A percentile compares a stretch with the other conserved stretches of the same genome.
Evolutionary conservation across 495 filamentous ascomycete species (phyloP).

Genomic region (Hypomontagnella monticulosa): DNA sequence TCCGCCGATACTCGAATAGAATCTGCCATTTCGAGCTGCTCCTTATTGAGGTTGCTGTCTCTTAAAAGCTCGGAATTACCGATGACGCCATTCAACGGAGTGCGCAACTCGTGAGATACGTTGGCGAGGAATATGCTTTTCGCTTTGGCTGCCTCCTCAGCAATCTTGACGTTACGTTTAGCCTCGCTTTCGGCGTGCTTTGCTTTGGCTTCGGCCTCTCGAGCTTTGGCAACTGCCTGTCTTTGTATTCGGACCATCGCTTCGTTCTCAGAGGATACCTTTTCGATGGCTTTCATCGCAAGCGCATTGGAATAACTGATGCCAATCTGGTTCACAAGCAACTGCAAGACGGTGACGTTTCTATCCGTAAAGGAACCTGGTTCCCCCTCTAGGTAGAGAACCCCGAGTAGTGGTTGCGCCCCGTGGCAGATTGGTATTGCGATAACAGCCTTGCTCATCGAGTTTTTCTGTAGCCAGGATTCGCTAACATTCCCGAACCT

Average conservation of each 20-base stretch:
- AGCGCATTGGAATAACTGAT: slow-evolving; percentile 90
- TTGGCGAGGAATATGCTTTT: slow-evolving; percentile 95
- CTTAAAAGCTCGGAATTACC: slow-evolving; percentile 89
- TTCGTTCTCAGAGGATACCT: slow-evolving; percentile 80
- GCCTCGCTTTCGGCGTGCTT: slow-evolving; percentile 84
- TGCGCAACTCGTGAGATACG: slow-evolving; percentile 86
- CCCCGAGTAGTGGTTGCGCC: slow-evolving; percentile 76
- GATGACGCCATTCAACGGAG: slow-evolving; percentile 89
- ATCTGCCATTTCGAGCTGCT: slow-evolving; percentile 92
- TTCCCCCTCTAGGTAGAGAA: slow-evolving; percentile 86
- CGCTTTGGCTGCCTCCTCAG: slow-evolving; percentile 89
- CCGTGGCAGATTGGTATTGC: slow-evolving; percentile 86
- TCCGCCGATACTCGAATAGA: slow-evolving; percentile 91
- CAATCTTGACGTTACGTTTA: slow-evolving; percentile 85
- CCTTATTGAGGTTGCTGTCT: slow-evolving; percentile 76
- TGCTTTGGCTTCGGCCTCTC: slow-evolving; percentile 82
- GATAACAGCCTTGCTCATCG: slow-evolving; percentile 79
- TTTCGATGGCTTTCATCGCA: slow-evolving; percentile 81
- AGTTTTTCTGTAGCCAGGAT: slow-evolving; percentile 72
- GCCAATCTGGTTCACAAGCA: slow-evolving; percentile 88
- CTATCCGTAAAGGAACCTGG: slow-evolving; percentile 88
- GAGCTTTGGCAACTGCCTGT: slow-evolving; percentile 78
- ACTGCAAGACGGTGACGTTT: slow-evolving; percentile 83
- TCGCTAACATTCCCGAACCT: slow-evolving; percentile 84
- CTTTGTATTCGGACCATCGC: slow-evolving; percentile 92